Evolutionary conservation across 2,329 filamentous ascomycete species (phyloP).

Genomic region (Epichloe uncinata): DNA sequence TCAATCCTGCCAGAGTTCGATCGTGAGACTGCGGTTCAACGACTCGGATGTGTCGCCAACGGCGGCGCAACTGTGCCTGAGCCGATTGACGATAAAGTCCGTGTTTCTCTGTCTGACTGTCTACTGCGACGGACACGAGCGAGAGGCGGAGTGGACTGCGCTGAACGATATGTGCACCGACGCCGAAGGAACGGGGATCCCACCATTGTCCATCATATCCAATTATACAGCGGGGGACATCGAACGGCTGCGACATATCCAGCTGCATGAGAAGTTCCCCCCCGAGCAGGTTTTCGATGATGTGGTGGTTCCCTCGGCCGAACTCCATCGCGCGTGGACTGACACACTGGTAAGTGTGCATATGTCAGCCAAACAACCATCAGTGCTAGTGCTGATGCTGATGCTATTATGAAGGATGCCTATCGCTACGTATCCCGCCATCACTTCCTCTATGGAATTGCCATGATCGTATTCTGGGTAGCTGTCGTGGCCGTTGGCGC

Average conservation of each 20-base stretch:
- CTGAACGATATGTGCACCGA: conserved; percentile 24
- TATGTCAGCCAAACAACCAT: neutral
- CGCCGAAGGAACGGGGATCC: conserved; percentile 15
- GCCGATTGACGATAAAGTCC: conserved; percentile 16
- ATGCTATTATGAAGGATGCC: conserved; percentile 8
- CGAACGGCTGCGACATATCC: conserved; percentile 16
- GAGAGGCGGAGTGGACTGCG: conserved; percentile 11
- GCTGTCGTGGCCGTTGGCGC: conserved; percentile 24
- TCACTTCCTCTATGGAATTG: conserved; percentile 23
- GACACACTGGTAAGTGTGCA: conserved; percentile 22
- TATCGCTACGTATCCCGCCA: conserved; percentile 20
- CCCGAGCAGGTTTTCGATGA: conserved; percentile 12
- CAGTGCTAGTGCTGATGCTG: neutral
- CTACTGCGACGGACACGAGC: conserved; percentile 19
- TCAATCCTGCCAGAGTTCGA: conserved; percentile 18
- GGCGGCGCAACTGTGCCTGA: conserved; percentile 16
- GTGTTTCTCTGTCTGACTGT: conserved; percentile 24
- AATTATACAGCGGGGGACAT: conserved; percentile 23
- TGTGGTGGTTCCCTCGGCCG: conserved; percentile 20
- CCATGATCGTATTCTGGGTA: conserved; percentile 28
- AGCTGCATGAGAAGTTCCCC: conserved; percentile 12
- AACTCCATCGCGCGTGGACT: conserved; percentile 22
- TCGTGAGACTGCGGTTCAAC: conserved; percentile 18
- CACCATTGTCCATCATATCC: conserved; percentile 20
- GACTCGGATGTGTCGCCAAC: conserved; percentile 13